These are phyloP conservation scores for Fraxinus pennsylvanica DNA, from an alignment of 257 asterid species.

Conservation along the genomic window DNA sequence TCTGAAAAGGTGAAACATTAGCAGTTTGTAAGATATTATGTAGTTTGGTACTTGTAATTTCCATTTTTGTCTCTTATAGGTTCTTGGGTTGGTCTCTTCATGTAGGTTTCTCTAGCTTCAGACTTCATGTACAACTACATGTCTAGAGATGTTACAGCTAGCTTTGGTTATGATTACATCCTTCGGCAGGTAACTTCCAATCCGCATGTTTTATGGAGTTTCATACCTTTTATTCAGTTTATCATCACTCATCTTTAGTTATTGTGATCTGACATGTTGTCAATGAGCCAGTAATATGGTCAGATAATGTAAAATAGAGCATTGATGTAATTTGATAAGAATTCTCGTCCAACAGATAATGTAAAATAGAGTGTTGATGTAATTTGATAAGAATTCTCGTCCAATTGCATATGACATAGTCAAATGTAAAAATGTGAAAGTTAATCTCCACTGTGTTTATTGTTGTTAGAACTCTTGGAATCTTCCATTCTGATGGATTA, in stretches of 20 bases:
- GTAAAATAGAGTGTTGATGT: neutral
- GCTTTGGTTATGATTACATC: slow-evolving; percentile 87
- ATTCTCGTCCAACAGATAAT: neutral
- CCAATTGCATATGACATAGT: neutral
- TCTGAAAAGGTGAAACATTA: slow-evolving; percentile 62
- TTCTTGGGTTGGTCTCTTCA: slow-evolving; percentile 21
- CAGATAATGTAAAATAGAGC: neutral
- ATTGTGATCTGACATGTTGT: neutral
- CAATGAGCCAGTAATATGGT: too few relatives aligned
- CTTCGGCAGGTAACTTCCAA: slow-evolving; percentile 75
- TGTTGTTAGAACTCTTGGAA: neutral
- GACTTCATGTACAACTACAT: slow-evolving; percentile 86
- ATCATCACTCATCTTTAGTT: neutral
- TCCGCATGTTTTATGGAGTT: neutral
- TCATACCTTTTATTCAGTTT: neutral
- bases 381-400: neutral
- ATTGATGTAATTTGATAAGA: neutral
- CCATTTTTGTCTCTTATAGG: slow-evolving; percentile 3
- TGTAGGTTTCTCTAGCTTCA: slow-evolving; percentile 86
- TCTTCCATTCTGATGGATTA: neutral
- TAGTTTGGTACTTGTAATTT: neutral
- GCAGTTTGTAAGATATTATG: slow-evolving; percentile 8
- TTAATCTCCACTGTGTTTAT: neutral
- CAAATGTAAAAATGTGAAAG: neutral
- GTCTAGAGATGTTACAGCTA: slow-evolving; percentile 85